Evolutionary conservation across 495 filamentous ascomycete species (phyloP), one percentile per base, ranked within the genome.

Genomic region (Lepraria neglecta): DNA sequence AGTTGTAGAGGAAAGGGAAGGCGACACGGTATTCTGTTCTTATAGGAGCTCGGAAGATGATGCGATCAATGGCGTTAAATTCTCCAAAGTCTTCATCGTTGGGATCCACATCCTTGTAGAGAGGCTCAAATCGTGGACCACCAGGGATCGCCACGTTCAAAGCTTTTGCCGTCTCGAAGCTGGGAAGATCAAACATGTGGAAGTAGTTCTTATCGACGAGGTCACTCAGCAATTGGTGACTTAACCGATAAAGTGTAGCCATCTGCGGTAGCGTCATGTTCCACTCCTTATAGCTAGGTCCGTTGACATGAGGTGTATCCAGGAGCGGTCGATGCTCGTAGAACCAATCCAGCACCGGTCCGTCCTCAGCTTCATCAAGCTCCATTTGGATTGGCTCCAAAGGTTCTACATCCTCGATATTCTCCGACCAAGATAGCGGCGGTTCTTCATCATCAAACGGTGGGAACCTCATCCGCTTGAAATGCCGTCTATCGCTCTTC

Each of bases 71-170:
- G 50, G 92, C 95, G 68, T 99, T 99, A 82, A 99, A 99, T 73
- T 99, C 95, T 70, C 95, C 94, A 74, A 99, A 99, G 70, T 99
- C 95, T 73, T 99, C 95, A 68, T 97, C 92, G 68, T 99, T 97
- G 35, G 95, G 95, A 70, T 99, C 92, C 53, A 99, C 90, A 65
- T 99, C 95, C 75, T 99, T 99, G 79, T 97, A 99, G 12, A 99
- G 75, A 17, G 95, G 95, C 75, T 99, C 95, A 59, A 99, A 99
- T 45, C 94, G 86, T 64, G 95, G 95, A 42, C 95, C 95, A 71
- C 95, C 95, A 15, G 95, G 95, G 44, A 99, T 89, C 10, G 95
- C 92, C 56, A 97, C 92, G 66, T 99, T 99, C 53, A 99, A 75
- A 2, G 95, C 95, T 73, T 99, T 99, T 10, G 95, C 95, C 19